These are phyloP conservation scores for Camelina laxa DNA, from an alignment of 345 rosid genomes.

Conservation along the genomic window DNA sequence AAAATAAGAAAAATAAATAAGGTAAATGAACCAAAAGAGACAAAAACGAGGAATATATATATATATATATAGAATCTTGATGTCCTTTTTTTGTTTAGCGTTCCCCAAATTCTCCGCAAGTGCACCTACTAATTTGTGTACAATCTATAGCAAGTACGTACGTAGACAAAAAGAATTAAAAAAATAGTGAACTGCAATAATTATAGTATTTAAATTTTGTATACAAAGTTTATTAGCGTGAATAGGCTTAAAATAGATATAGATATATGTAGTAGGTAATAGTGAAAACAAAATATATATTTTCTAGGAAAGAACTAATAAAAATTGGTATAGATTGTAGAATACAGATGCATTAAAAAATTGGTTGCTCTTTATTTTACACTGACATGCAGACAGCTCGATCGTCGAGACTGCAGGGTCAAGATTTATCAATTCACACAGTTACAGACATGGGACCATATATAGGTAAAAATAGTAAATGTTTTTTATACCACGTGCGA, in stretches of 20 bases:
- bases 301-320: not conserved
- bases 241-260: too few relatives aligned
- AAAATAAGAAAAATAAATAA: not conserved
- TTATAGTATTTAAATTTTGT: too few relatives aligned
- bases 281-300: too few relatives aligned
- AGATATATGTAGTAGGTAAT: too few relatives aligned
- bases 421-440: too few relatives aligned
- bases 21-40: constrained; percentile 3
- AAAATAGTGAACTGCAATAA: too few relatives aligned
- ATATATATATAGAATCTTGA: not conserved
- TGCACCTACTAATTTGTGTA: not conserved
- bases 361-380: not conserved
- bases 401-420: too few relatives aligned
- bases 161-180: not conserved
- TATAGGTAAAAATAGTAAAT: too few relatives aligned
- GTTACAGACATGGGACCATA: too few relatives aligned
- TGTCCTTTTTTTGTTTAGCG: not conserved
- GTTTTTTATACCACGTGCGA: too few relatives aligned
- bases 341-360: not conserved
- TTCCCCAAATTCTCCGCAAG: not conserved
- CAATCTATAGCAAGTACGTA: not conserved
- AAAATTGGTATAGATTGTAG: too few relatives aligned
- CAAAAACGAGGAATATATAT: not conserved
- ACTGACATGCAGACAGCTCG: not conserved
- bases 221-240: too few relatives aligned